These are phyloP conservation scores for Thalassiosira ordinaria DNA, from an alignment of 352 stramenopile species.

Conservation along the genomic window DNA sequence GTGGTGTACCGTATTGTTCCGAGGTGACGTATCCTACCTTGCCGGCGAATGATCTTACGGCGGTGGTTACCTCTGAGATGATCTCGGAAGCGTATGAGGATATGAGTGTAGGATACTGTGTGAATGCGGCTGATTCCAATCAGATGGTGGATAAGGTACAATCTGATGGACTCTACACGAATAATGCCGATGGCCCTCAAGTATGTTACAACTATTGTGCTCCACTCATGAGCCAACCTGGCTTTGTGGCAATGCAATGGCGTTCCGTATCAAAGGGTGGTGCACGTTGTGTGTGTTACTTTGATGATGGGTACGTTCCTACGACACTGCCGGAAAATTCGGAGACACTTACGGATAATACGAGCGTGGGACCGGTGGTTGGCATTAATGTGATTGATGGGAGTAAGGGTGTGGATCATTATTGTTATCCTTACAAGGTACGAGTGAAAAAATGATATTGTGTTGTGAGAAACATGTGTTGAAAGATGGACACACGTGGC, in stretches of 20 bases:
- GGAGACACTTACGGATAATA: not conserved
- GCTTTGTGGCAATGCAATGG: not conserved
- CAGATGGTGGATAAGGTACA: not conserved
- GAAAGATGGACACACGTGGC: too few relatives aligned
- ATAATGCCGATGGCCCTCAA: not conserved
- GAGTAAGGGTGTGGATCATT: too few relatives aligned
- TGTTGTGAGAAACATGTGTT: too few relatives aligned
- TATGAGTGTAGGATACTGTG: not conserved
- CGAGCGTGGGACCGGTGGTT: not conserved
- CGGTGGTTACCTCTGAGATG: too few relatives aligned
- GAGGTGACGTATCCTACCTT: conserved; percentile 2
- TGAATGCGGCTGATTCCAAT: not conserved
- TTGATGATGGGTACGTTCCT: not conserved
- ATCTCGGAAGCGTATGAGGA: not conserved
- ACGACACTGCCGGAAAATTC: not conserved
- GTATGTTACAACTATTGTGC: not conserved
- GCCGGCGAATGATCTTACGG: not conserved
- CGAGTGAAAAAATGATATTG: too few relatives aligned
- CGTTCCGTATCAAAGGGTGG: not conserved
- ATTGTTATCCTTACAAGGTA: not conserved
- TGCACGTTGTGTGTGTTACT: not conserved
- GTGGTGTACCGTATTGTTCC: conserved; percentile 11
- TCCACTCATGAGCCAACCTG: not conserved
- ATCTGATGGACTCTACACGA: not conserved
- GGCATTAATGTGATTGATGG: too few relatives aligned